Conservation (phyloP, 352 stramenopile genomes). For the Phytopythium helicoides region DNA sequence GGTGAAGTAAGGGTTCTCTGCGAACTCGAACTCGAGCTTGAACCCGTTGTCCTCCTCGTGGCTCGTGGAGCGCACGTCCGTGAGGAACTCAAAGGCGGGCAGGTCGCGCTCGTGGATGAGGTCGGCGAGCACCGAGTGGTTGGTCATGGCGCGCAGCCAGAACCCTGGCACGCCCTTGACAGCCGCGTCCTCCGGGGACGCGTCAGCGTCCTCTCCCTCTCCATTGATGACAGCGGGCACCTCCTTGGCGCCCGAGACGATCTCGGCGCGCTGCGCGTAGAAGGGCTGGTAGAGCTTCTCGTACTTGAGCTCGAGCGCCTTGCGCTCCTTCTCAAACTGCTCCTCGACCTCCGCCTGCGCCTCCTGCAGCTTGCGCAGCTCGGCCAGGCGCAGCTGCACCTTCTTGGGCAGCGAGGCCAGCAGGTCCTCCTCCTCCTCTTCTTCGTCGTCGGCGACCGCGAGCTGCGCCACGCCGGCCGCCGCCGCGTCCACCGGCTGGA, state of each 20-base stretch:
- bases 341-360: constrained; percentile 73
- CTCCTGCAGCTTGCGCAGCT: constrained; percentile 75
- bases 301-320: constrained; percentile 83
- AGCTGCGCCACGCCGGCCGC: constrained; percentile 37
- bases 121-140: constrained; percentile 77
- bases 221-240: too few species aligned
- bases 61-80: constrained; percentile 70
- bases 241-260: constrained; percentile 77
- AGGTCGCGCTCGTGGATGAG: constrained; percentile 82
- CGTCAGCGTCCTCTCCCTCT: constrained; percentile 22
- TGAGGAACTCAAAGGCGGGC: constrained; percentile 72
- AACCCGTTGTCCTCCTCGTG: constrained; percentile 85
- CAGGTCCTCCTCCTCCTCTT: constrained; percentile 51
- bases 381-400: constrained; percentile 66
- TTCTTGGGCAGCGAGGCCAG: constrained; percentile 64
- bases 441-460: constrained; percentile 18
- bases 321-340: constrained; percentile 85
- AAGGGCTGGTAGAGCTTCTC: constrained; percentile 87
- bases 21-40: constrained; percentile 83
- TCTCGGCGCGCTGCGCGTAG: constrained; percentile 68
- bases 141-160: constrained; percentile 83
- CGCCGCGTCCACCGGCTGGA: constrained; percentile 51
- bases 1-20: constrained; percentile 73
- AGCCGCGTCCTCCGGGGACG: constrained; percentile 20
- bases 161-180: constrained; percentile 83